These are phyloP conservation scores for Fusarium sp. DNA, from an alignment of 2,329 filamentous ascomycete genomes.

Conservation along the genomic window DNA sequence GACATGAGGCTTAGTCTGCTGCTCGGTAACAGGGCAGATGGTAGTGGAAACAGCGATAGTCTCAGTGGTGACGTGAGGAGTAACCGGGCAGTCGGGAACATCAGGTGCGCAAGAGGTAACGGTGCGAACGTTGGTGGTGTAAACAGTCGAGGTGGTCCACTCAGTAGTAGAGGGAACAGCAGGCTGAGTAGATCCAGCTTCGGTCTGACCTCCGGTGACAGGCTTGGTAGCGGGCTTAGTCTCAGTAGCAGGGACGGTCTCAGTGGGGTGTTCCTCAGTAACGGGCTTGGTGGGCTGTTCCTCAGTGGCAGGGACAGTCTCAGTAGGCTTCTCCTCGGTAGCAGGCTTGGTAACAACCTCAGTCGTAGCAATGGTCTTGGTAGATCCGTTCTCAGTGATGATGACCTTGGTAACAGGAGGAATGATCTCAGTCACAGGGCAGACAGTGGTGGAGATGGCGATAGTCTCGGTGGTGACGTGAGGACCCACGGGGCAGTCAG, in stretches of 20 bases:
- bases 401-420: slow-evolving; percentile 1
- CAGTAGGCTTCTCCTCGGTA: not conserved
- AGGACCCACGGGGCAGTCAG: slow-evolving; percentile 16
- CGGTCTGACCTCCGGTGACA: slow-evolving; percentile 6
- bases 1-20: slow-evolving; percentile 16
- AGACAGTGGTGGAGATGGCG: slow-evolving; percentile 26
- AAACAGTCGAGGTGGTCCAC: slow-evolving; percentile 34
- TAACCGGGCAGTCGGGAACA: slow-evolving; percentile 14
- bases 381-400: slow-evolving; percentile 2
- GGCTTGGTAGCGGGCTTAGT: slow-evolving; percentile 20
- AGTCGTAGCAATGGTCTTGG: slow-evolving; percentile 3
- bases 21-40: slow-evolving; percentile 32
- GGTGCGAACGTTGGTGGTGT: slow-evolving; percentile 33
- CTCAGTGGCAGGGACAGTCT: not conserved
- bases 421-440: slow-evolving; percentile 1
- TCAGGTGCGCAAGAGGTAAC: slow-evolving; percentile 31
- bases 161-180: slow-evolving; percentile 26
- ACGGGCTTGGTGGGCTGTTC: not conserved
- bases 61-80: slow-evolving; percentile 33
- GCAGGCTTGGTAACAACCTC: not conserved
- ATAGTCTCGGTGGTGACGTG: slow-evolving; percentile 29
- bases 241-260: slow-evolving; percentile 2
- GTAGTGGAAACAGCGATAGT: slow-evolving; percentile 30
- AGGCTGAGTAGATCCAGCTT: slow-evolving; percentile 14
- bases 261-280: slow-evolving; percentile 10